Conservation (phyloP, 2,329 filamentous ascomycete genomes). For the Elsinoe perseae region DNA sequence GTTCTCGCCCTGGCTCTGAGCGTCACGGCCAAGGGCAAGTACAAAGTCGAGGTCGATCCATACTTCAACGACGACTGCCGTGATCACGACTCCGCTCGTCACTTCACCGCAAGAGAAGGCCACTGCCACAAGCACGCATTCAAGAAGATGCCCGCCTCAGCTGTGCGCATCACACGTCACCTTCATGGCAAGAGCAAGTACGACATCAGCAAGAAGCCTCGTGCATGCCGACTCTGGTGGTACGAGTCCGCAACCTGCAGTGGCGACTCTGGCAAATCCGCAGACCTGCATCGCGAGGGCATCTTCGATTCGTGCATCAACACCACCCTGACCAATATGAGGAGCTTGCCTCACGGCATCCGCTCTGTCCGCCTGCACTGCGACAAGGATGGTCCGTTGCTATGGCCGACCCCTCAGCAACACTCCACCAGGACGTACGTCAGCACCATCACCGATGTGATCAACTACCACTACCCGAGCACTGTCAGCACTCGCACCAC, state of each 20-base stretch:
- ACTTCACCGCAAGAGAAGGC: not conserved
- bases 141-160: not conserved
- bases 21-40: not conserved
- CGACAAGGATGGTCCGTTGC: not conserved
- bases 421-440: not conserved
- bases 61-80: not conserved
- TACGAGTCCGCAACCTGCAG: not conserved
- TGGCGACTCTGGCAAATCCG: not conserved
- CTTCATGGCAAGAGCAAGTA: not conserved
- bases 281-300: not conserved
- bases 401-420: not conserved
- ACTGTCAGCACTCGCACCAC: not conserved
- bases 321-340: not conserved
- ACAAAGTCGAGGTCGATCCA: not conserved
- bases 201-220: not conserved
- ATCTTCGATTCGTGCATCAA: slow-evolving; percentile 4
- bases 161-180: not conserved
- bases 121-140: not conserved
- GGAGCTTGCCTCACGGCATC: not conserved
- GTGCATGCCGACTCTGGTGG: not conserved
- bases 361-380: slow-evolving; percentile 2
- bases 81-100: not conserved
- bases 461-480: not conserved
- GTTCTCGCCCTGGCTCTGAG: not conserved
- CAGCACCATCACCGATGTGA: not conserved